A percentile compares a stretch with the other conserved stretches of the same genome.
Evolutionary conservation across 805 yeast genomes (phyloP).

Genomic region (Starmera amethionina): DNA sequence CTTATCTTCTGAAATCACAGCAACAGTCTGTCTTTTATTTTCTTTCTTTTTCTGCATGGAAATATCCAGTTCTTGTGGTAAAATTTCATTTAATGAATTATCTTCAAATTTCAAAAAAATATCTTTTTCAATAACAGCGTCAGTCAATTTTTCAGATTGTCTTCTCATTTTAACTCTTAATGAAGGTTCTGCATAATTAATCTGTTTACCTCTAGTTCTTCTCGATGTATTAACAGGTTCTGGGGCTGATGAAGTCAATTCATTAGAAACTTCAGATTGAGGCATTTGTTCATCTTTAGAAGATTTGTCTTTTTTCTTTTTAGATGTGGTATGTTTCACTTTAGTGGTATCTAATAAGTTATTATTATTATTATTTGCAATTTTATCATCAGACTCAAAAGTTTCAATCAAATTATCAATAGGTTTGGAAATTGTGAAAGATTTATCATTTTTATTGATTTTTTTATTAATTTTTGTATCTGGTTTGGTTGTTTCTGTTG

Average conservation of each 20-base stretch:
- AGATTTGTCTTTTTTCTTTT: slow-evolving; percentile 19
- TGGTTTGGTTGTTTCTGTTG: background rate
- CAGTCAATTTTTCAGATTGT: slow-evolving; percentile 46
- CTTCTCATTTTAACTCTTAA: slow-evolving; percentile 62
- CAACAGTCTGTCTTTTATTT: background rate
- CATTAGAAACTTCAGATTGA: slow-evolving; percentile 10
- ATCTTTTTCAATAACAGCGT: slow-evolving; percentile 35
- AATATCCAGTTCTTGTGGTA: background rate
- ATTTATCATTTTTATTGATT: too few species aligned
- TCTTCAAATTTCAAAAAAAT: background rate
- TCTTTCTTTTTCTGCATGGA: too few species aligned
- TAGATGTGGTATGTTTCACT: slow-evolving; percentile 20
- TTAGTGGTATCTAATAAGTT: slow-evolving; percentile 11
- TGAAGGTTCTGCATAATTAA: slow-evolving; percentile 62
- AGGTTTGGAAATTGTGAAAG: background rate
- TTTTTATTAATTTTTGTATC: too few species aligned
- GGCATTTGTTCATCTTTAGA: slow-evolving; percentile 32
- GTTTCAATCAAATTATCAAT: background rate
- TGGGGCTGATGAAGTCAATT: slow-evolving; percentile 4
- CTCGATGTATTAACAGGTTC: slow-evolving; percentile 8
- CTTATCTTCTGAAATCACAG: background rate
- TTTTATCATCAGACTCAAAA: slow-evolving; percentile 6
- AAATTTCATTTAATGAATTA: background rate
- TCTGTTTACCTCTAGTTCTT: slow-evolving; percentile 43
- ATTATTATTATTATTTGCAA: slow-evolving; percentile 11